Base-by-base conservation (phyloP, 495 filamentous ascomycete species). In the Hypoxylon fragiforme region DNA sequence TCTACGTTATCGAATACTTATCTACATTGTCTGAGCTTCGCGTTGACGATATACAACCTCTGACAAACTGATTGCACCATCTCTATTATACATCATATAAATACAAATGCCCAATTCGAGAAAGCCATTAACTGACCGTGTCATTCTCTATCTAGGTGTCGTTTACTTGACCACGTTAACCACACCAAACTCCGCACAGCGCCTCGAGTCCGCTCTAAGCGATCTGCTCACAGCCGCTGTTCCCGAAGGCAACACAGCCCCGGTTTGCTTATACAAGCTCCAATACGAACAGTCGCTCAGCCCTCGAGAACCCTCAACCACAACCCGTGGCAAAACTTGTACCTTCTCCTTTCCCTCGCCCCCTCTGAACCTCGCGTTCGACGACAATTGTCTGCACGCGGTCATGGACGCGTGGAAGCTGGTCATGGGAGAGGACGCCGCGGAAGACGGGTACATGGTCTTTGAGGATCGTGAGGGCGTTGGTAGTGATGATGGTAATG, bases 21-120 rank as follows among this genome's bases (percentile, higher is more conserved):
- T 94, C 91, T 97, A 97, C 91, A 96, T 96, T 96, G 89, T 85
- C 91, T 90, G 88, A 84, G 74, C 71, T 83, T 80, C 72, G 75
- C 72, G 75, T 84, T 92, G 90, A 91, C 83, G 89, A 89, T 78
- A 83, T 71, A 21, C 21, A 79, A 87, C 83, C 83, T 89, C 84
- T 89, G 85, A 90, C 86, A 89, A 83, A 79, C 91, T 96, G 91
- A 96, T 84, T 50, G 53, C 62, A 64, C 54, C 55, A 48, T 38
- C 43, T 57, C 58, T 62, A 37, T 48, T 31, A 44, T 45, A 20
- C 55, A 35, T 24, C 12, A n/a, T 20, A 30, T 36, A n/a, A 22
- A 36, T 54, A 6, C 14, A 43, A 21, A 34, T 50, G n/a, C 9
- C 21, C 7, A 37, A 16, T 54, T 41, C 45, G 41, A 35, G 37